A percentile compares a stretch with the other conserved stretches of the same genome.
These are phyloP conservation scores for Stagonosporopsis chrysanthemi DNA, from an alignment of 2,329 filamentous ascomycete species.

Conservation along the genomic window DNA sequence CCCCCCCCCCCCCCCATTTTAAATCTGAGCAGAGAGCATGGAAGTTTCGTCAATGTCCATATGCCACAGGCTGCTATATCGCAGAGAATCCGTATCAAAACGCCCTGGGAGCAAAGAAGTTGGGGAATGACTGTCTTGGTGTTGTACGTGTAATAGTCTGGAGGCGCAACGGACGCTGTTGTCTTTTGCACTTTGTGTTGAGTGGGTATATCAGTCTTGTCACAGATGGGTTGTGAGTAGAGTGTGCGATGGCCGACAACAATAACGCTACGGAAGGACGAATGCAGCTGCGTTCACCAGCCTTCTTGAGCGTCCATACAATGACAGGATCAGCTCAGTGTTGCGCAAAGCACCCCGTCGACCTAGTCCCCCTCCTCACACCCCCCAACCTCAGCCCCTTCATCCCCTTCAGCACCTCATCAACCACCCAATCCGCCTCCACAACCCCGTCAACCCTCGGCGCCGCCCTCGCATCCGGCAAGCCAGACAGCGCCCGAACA, in stretches of 20 bases:
- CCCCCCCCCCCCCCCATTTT: too few species aligned
- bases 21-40: too few species aligned
- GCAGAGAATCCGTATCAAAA: too few species aligned
- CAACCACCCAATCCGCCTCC: neutral
- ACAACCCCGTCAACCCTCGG: neutral
- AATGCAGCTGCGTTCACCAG: neutral
- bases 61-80: too few species aligned
- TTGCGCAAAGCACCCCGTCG: constrained; percentile 8
- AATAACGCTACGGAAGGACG: neutral
- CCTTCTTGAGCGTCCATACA: neutral
- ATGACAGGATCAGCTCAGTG: neutral
- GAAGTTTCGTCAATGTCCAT: too few species aligned
- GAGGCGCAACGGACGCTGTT: too few species aligned
- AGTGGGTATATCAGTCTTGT: too few species aligned
- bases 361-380: neutral
- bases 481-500: neutral
- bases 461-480: neutral
- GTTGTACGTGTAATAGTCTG: too few species aligned
- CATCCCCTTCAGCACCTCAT: neutral
- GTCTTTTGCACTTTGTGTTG: too few species aligned
- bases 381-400: constrained; percentile 4
- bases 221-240: neutral
- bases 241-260: neutral
- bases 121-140: too few species aligned
- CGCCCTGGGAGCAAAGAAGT: too few species aligned